Evolutionary conservation across 208 protist species (phyloP), one percentile per base, ranked within the genome.

Genomic region (Acanthamoeba castellanii): DNA sequence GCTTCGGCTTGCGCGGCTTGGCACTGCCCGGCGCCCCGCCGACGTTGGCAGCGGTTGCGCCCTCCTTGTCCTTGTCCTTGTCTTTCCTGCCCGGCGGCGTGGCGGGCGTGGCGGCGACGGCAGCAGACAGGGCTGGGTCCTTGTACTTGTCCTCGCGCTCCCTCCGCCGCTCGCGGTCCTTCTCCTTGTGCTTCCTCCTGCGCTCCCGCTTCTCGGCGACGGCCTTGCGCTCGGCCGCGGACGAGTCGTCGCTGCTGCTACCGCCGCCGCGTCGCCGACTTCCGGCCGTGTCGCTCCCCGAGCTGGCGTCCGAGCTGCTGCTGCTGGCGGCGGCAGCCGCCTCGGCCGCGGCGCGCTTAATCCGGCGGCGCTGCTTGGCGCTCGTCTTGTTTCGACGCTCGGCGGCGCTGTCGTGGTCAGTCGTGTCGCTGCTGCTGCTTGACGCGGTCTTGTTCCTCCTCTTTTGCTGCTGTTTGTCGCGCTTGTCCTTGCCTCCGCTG

Each of bases 91-190:
- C n/a, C 64, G 64, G 34, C 32, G 64, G 22, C 9, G 64, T 72
- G 64, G 64, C n/a, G 3, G 64, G n/a, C n/a, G 64, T 34, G 64
- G 64, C 20, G 64, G 64, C 32, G 55, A 22, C 30, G 4, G 64
- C 8, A 34, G 64, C 6, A 0, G 22, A 8, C 55, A 27, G 1
- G 74, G 34, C 42, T 0, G 32, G 5, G 74, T 82, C 34, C 68
- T 76, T 32, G 74, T 82, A 82, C 74, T 82, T 82, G 74, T 82
- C 74, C 37, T 82, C 74, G n/a, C 64, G 64, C 64, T 72, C 64
- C 1, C 74, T 13, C 32, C 42, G 3, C 34, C 74, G 0, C 37
- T 82, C 42, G 74, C 74, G 74, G 74, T 82, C 74, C 42, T 52
- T 82, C 22, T 82, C 74, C 74, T n/a, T 47, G 16, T 82, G 32